Evolutionary conservation across 192 early-diverging fungal species (phyloP).

Genomic region (Backusella parvicylindrica): DNA sequence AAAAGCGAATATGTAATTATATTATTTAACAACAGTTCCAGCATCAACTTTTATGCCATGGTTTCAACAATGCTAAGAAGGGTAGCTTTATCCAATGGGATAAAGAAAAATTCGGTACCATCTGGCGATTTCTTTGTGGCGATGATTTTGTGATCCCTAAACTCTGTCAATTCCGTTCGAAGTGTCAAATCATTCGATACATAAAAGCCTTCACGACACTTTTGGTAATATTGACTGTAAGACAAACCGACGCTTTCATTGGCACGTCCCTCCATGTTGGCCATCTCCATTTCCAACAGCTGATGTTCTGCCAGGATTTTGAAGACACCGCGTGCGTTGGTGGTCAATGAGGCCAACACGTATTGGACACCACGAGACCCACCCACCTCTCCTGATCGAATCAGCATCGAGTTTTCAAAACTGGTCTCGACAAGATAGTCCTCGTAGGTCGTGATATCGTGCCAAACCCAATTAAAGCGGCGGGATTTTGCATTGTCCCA

Average conservation of each 20-base stretch:
- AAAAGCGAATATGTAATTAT: too few species aligned
- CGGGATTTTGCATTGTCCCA: constrained; percentile 76
- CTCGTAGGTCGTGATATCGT: constrained; percentile 87
- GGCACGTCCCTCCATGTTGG: constrained; percentile 26
- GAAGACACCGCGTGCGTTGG: constrained; percentile 85
- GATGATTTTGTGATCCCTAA: constrained; percentile 89
- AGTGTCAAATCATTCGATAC: constrained; percentile 83
- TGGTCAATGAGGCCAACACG: constrained; percentile 79
- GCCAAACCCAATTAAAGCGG: constrained; percentile 85
- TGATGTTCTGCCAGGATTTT: constrained; percentile 82
- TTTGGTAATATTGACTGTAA: constrained; percentile 61
- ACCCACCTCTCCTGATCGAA: constrained; percentile 48
- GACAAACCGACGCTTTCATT: constrained; percentile 54
- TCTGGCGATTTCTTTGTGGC: constrained; percentile 54
- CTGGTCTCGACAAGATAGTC: constrained; percentile 80
- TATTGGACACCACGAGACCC: constrained; percentile 70
- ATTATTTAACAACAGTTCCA: too few species aligned
- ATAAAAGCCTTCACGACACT: constrained; percentile 79
- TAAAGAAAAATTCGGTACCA: constrained; percentile 67
- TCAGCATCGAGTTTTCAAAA: constrained; percentile 72
- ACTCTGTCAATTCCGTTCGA: constrained; percentile 89
- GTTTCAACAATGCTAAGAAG: constrained; percentile 67
- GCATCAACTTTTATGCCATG: constrained; percentile 36
- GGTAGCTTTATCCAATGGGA: constrained; percentile 64
- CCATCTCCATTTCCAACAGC: constrained; percentile 43